These are phyloP conservation scores for Microcyclospora pomicola DNA, from an alignment of 2,329 filamentous ascomycete genomes.

Conservation along the genomic window DNA sequence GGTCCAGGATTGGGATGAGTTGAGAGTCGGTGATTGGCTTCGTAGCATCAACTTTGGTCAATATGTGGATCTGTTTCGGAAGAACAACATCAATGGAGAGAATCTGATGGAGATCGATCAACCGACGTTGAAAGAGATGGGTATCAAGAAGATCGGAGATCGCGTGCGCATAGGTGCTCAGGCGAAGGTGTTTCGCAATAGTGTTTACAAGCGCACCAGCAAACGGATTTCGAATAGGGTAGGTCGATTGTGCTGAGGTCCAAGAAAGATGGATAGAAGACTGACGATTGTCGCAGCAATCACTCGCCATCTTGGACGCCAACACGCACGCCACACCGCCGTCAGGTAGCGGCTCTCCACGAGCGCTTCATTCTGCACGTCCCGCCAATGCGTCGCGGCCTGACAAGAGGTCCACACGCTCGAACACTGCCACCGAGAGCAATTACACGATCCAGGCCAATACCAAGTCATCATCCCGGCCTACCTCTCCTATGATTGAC, in stretches of 20 bases:
- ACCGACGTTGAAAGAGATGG: slow-evolving; percentile 91
- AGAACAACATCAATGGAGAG: slow-evolving; percentile 94
- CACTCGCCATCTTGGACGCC: slow-evolving; percentile 65
- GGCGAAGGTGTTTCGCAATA: slow-evolving; percentile 36
- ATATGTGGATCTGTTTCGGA: slow-evolving; percentile 78
- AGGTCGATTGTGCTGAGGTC: slow-evolving; percentile 22
- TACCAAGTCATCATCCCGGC: slow-evolving; percentile 49
- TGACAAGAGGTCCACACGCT: slow-evolving; percentile 36
- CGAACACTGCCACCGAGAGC: slow-evolving; percentile 29
- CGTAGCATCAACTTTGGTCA: slow-evolving; percentile 83
- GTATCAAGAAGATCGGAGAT: slow-evolving; percentile 94
- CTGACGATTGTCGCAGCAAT: slow-evolving; percentile 47
- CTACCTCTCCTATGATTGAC: slow-evolving; percentile 56
- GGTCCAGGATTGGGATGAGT: slow-evolving; percentile 67
- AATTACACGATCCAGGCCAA: slow-evolving; percentile 27
- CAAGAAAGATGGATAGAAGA: slow-evolving; percentile 2
- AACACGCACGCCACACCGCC: slow-evolving; percentile 41
- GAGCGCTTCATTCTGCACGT: slow-evolving; percentile 43
- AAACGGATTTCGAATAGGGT: slow-evolving; percentile 66
- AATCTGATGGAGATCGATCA: slow-evolving; percentile 96
- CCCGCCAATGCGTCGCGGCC: slow-evolving; percentile 31
- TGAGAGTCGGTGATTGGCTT: slow-evolving; percentile 81
- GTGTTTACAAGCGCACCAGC: slow-evolving; percentile 35
- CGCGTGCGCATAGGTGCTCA: slow-evolving; percentile 61
- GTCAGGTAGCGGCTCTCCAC: slow-evolving; percentile 47